phyloP scores from a whole-genome alignment of 257 asterid species.

The Capsicum pubescens region DNA sequence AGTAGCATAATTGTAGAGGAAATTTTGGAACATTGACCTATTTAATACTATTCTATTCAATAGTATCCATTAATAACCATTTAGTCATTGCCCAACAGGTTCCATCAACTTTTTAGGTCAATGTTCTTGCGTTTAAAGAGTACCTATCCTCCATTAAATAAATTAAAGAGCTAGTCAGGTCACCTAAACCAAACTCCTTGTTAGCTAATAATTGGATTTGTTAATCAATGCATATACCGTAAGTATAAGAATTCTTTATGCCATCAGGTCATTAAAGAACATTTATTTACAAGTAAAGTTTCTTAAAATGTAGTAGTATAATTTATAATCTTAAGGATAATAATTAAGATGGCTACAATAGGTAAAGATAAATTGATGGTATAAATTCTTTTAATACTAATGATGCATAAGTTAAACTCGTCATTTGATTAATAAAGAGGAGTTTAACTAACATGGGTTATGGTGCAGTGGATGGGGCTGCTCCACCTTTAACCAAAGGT shows the following conservation, averaged over 20 bases:
- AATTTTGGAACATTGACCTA: neutral
- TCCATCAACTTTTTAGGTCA: neutral
- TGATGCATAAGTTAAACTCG: too few relatives aligned
- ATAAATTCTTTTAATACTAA: too few relatives aligned
- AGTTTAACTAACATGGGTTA: too few relatives aligned
- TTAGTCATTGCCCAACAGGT: neutral
- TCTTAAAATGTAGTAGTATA: too few relatives aligned
- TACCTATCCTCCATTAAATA: neutral
- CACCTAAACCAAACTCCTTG: neutral
- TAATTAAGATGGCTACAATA: too few relatives aligned
- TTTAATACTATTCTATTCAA: neutral
- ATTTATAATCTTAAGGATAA: too few relatives aligned
- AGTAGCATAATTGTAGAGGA: neutral
- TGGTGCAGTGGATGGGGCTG: too few relatives aligned
- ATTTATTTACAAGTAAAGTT: neutral
- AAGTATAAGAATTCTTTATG: too few relatives aligned
- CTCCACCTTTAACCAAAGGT: too few relatives aligned
- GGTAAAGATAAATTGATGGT: too few relatives aligned
- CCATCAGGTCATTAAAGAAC: too few relatives aligned
- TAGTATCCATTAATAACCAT: neutral
- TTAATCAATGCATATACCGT: neutral
- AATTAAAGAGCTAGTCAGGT: neutral
- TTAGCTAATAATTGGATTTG: neutral
- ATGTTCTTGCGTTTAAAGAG: neutral
- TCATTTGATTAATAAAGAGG: too few relatives aligned